Conservation (phyloP, 805 yeast species). For the Sungouiella blattae region DNA sequence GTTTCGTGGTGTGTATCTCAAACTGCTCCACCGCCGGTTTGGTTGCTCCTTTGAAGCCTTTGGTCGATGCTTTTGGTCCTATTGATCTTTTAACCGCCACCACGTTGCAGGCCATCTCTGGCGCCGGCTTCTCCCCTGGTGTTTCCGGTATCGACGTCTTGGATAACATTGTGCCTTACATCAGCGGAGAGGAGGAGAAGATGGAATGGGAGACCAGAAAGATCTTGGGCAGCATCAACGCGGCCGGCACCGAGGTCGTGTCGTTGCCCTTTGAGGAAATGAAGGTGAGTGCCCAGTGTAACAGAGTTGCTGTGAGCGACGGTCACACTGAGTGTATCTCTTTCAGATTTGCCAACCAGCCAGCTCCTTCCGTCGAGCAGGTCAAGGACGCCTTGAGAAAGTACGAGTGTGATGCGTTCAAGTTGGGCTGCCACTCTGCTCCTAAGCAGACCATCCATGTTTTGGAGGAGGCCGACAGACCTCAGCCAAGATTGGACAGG, state of each 20-base stretch:
- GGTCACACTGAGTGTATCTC: constrained; percentile 97
- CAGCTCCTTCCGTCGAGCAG: constrained; percentile 81
- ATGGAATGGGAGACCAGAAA: constrained; percentile 98
- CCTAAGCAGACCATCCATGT: constrained; percentile 91
- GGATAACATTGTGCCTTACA: constrained; percentile 92
- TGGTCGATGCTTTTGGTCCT: constrained; percentile 87
- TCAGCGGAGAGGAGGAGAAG: constrained; percentile 96
- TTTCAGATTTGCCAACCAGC: constrained; percentile 73
- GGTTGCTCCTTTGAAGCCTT: constrained; percentile 95
- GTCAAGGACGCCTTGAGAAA: constrained; percentile 67
- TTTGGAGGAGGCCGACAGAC: constrained; percentile 87
- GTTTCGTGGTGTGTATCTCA: constrained; percentile 90
- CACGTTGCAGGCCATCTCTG: constrained; percentile 95
- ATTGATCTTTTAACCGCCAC: constrained; percentile 82
- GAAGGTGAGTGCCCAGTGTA: constrained; percentile 92
- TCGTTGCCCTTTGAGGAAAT: constrained; percentile 65
- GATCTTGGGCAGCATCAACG: constrained; percentile 69
- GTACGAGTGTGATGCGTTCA: constrained; percentile 79
- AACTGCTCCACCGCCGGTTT: constrained; percentile 98
- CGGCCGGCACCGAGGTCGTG: constrained; percentile 51
- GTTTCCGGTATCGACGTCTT: constrained; percentile 91
- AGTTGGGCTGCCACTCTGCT: constrained; percentile 83
- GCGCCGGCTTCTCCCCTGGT: constrained; percentile 98
- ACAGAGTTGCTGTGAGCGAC: constrained; percentile 94
- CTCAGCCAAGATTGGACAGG: constrained; percentile 96